Evolutionary conservation across 371 early-diverging fungal genomes (phyloP).

Genomic region (Sporodiniella umbellata): DNA sequence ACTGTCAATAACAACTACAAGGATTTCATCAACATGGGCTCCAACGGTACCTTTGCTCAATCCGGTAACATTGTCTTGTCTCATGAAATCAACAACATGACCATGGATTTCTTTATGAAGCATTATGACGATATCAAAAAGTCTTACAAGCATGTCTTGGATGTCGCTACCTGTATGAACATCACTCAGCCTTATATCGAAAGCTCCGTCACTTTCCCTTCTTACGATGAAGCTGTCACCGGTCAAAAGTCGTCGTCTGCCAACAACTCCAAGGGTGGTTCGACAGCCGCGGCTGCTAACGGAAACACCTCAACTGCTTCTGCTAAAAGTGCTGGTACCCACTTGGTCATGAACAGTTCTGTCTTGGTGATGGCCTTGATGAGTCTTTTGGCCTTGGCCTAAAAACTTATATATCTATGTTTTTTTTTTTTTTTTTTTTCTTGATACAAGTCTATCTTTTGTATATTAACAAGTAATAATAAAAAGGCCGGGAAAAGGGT

Average conservation of each 20-base stretch:
- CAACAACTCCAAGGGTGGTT: conserved; percentile 26
- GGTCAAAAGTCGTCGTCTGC: conserved; percentile 20
- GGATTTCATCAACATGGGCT: conserved; percentile 39
- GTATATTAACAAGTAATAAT: no score
- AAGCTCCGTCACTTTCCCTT: conserved; percentile 25
- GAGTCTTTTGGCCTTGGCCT: conserved; percentile 17
- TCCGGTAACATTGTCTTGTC: conserved; percentile 39
- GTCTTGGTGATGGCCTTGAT: conserved; percentile 26
- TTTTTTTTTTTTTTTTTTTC: no score
- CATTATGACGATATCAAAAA: conserved; percentile 36
- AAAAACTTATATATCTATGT: no score
- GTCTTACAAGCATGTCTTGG: conserved; percentile 35
- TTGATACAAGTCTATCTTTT: no score
- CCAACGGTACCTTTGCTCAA: conserved; percentile 30
- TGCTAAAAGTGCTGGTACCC: not conserved
- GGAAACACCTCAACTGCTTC: conserved; percentile 17
- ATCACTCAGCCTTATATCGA: conserved; percentile 43
- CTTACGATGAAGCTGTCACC: conserved; percentile 17
- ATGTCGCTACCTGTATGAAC: conserved; percentile 46
- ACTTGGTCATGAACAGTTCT: conserved; percentile 11
- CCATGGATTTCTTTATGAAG: conserved; percentile 38
- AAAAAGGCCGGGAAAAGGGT: no score
- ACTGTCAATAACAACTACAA: conserved; percentile 24
- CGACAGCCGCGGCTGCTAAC: no score
- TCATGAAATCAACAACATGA: conserved; percentile 44